Evolutionary conservation across 179 eudicot species (phyloP).

Genomic region (Beta macrorhiza): DNA sequence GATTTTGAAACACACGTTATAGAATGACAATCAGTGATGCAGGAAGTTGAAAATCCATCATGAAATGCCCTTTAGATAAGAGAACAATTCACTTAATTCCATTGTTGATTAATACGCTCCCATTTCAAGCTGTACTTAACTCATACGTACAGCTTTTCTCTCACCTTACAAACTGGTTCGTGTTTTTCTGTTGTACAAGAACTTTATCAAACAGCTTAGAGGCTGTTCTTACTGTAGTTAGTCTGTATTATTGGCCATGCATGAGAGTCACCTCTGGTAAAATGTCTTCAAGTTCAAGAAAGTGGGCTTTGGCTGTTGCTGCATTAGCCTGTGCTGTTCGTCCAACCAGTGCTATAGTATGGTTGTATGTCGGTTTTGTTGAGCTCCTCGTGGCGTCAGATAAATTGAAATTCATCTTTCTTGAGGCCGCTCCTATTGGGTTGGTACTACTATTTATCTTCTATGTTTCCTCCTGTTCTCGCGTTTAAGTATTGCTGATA

Average conservation of each 20-base stretch:
- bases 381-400: slow-evolving; percentile 58
- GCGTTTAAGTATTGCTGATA: neutral
- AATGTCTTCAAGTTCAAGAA: slow-evolving; percentile 55
- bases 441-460: slow-evolving; percentile 35
- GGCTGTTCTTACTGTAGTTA: slow-evolving; percentile 77
- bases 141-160: slow-evolving; percentile 63
- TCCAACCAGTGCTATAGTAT: slow-evolving; percentile 91
- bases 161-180: slow-evolving; percentile 86
- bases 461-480: slow-evolving; percentile 4
- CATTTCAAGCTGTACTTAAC: slow-evolving; percentile 46
- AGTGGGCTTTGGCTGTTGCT: slow-evolving; percentile 64
- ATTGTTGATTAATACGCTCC: neutral
- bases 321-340: slow-evolving; percentile 90
- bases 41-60: neutral
- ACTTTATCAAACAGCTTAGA: slow-evolving; percentile 92
- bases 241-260: slow-evolving; percentile 93
- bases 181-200: slow-evolving; percentile 87
- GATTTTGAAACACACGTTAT: neutral
- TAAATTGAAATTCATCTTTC: slow-evolving; percentile 59
- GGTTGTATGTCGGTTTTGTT: slow-evolving; percentile 77
- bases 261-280: slow-evolving; percentile 47
- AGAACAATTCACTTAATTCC: neutral
- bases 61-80: neutral
- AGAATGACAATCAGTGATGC: neutral
- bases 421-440: slow-evolving; percentile 88